Conservation (phyloP, 192 early-diverging fungal genomes). For the Pilobolus umbonatus region DNA sequence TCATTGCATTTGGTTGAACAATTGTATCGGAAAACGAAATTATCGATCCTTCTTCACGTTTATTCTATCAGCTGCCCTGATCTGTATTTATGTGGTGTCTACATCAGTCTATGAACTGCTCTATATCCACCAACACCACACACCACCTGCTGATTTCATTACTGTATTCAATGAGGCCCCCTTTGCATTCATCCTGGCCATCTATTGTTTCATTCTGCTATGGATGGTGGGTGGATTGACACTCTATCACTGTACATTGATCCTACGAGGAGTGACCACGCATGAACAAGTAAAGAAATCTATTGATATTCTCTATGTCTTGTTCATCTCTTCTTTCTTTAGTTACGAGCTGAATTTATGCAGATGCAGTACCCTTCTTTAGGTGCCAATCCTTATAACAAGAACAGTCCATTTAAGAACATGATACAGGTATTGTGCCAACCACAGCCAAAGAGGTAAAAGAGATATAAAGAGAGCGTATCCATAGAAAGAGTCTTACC, state of each 20-base stretch:
- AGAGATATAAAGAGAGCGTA: not conserved
- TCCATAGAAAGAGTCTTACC: not conserved
- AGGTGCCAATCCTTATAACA: constrained; percentile 21
- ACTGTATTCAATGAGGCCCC: constrained; percentile 20
- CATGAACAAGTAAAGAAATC: constrained; percentile 69
- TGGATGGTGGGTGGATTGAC: constrained; percentile 71
- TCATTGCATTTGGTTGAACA: constrained; percentile 95
- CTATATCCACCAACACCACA: not conserved
- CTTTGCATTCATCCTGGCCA: constrained; percentile 51
- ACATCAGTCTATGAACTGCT: constrained; percentile 51
- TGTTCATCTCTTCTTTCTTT: not conserved
- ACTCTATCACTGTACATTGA: constrained; percentile 70
- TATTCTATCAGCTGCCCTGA: constrained; percentile 52
- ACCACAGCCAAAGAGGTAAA: constrained; percentile 31
- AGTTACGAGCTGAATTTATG: constrained; percentile 17
- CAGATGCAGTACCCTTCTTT: constrained; percentile 5
- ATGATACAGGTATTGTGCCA: constrained; percentile 25
- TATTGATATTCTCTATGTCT: not conserved
- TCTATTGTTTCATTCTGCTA: constrained; percentile 58
- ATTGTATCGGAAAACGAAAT: constrained; percentile 85
- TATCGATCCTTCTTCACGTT: constrained; percentile 83
- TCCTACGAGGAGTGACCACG: constrained; percentile 74
- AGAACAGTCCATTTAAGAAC: constrained; percentile 17
- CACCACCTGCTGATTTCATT: not conserved
- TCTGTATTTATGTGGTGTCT: constrained; percentile 58